phyloP scores from a whole-genome alignment of 2,329 filamentous ascomycete genomes.

The Aspergillus amoenus region DNA sequence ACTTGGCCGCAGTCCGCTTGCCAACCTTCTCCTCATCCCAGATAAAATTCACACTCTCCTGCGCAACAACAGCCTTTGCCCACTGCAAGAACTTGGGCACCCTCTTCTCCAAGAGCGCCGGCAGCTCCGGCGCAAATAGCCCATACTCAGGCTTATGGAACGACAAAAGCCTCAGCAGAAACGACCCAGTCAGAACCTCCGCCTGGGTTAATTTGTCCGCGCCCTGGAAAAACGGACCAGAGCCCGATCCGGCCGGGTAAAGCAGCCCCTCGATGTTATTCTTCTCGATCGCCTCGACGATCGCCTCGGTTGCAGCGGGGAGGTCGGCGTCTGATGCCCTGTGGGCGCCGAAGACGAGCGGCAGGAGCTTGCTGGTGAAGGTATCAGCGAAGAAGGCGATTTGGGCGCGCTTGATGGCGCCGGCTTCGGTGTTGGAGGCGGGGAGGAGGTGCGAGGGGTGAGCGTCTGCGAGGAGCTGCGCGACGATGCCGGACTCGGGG shows the following conservation, averaged over 20 bases:
- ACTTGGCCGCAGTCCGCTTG: slow-evolving; percentile 43
- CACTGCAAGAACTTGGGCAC: slow-evolving; percentile 69
- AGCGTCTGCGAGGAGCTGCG: slow-evolving; percentile 68
- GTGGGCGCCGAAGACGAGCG: slow-evolving; percentile 49
- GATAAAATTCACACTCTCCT: slow-evolving; percentile 66
- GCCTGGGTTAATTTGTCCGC: slow-evolving; percentile 66
- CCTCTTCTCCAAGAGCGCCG: slow-evolving; percentile 50
- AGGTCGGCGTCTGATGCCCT: slow-evolving; percentile 53
- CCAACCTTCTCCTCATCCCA: slow-evolving; percentile 56
- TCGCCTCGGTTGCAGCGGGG: slow-evolving; percentile 48
- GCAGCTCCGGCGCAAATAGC: slow-evolving; percentile 49
- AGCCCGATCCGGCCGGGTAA: slow-evolving; percentile 35
- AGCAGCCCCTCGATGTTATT: slow-evolving; percentile 77
- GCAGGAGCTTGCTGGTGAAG: slow-evolving; percentile 62
- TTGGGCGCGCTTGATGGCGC: slow-evolving; percentile 63
- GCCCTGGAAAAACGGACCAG: slow-evolving; percentile 63
- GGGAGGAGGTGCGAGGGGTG: slow-evolving; percentile 65
- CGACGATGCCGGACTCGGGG: slow-evolving; percentile 71
- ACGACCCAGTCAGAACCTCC: slow-evolving; percentile 60
- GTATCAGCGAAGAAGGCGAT: slow-evolving; percentile 73
- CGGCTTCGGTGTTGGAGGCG: slow-evolving; percentile 54
- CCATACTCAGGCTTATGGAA: slow-evolving; percentile 55
- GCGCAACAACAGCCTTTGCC: slow-evolving; percentile 58
- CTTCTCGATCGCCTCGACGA: slow-evolving; percentile 60
- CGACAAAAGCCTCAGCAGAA: slow-evolving; percentile 61